phyloP scores from a whole-genome alignment of 768 basidiomycete genomes.

The Lyophyllum semitale region DNA sequence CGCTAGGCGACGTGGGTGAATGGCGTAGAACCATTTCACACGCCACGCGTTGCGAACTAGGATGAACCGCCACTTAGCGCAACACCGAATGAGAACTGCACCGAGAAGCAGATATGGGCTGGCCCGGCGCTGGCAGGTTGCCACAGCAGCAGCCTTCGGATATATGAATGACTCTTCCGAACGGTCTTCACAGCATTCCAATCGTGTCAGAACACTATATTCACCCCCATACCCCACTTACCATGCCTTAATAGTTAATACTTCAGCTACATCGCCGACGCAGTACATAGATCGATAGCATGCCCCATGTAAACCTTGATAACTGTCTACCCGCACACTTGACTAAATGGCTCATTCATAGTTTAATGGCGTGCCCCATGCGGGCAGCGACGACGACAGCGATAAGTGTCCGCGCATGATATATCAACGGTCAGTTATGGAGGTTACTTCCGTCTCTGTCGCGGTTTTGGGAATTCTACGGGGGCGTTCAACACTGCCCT shows the following conservation, averaged over 20 bases:
- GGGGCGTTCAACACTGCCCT: slow-evolving; percentile 77
- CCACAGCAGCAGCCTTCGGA: neutral
- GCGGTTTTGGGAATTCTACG: slow-evolving; percentile 77
- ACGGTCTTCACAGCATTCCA: neutral
- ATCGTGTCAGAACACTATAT: neutral
- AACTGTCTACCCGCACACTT: too few species aligned
- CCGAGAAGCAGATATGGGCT: neutral
- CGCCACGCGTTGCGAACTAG: too few species aligned
- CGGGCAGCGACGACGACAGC: neutral
- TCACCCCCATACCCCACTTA: neutral
- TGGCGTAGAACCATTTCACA: too few species aligned
- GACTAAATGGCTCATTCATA: too few species aligned
- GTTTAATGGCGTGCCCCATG: neutral
- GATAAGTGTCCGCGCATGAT: neutral
- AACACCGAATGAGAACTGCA: neutral
- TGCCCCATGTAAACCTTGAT: neutral
- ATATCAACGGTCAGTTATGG: too few species aligned
- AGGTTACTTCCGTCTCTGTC: slow-evolving; percentile 36
- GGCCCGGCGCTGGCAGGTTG: neutral
- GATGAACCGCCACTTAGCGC: neutral
- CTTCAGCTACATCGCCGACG: too few species aligned
- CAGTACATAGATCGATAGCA: neutral
- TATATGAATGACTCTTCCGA: neutral
- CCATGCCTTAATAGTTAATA: too few species aligned
- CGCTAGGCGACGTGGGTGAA: neutral